phyloP scores from a whole-genome alignment of 2,329 filamentous ascomycete species.

The Zarea fungicola region DNA sequence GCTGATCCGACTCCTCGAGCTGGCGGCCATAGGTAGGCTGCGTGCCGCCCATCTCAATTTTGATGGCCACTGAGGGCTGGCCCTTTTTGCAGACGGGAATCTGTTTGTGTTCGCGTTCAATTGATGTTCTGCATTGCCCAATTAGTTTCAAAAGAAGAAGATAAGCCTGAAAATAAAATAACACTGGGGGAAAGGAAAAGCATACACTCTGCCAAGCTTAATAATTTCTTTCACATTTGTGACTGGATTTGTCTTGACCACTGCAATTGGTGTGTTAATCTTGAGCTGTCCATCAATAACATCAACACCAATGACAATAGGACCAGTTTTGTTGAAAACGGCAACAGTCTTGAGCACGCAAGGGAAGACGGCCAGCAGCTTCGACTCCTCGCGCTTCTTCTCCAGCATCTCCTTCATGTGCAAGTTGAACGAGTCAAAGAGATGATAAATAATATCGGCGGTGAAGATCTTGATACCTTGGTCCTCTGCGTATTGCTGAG shows the following conservation, averaged over 20 bases:
- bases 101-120: slow-evolving; percentile 96
- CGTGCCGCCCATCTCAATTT: slow-evolving; percentile 88
- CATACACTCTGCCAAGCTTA: slow-evolving; percentile 86
- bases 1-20: slow-evolving; percentile 80
- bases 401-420: slow-evolving; percentile 85
- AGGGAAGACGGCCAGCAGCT: slow-evolving; percentile 93
- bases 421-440: slow-evolving; percentile 94
- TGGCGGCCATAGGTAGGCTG: slow-evolving; percentile 95
- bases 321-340: slow-evolving; percentile 96
- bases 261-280: slow-evolving; percentile 84
- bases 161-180: neutral
- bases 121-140: slow-evolving; percentile 68
- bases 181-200: slow-evolving; percentile 22
- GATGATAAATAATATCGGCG: slow-evolving; percentile 97
- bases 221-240: slow-evolving; percentile 82
- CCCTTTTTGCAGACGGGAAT: slow-evolving; percentile 90
- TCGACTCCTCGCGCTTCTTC: slow-evolving; percentile 93
- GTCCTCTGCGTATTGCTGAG: slow-evolving; percentile 83
- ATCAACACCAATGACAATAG: slow-evolving; percentile 93
- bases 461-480: slow-evolving; percentile 97
- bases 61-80: slow-evolving; percentile 94
- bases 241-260: slow-evolving; percentile 72
- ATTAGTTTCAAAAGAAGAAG: slow-evolving; percentile 19
- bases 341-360: slow-evolving; percentile 86
- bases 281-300: slow-evolving; percentile 84